Percentiles rank a stretch among this genome's conserved stretches.
phyloP scores from a whole-genome alignment of 441 rosid species.

The Syzygium syzygioides region DNA sequence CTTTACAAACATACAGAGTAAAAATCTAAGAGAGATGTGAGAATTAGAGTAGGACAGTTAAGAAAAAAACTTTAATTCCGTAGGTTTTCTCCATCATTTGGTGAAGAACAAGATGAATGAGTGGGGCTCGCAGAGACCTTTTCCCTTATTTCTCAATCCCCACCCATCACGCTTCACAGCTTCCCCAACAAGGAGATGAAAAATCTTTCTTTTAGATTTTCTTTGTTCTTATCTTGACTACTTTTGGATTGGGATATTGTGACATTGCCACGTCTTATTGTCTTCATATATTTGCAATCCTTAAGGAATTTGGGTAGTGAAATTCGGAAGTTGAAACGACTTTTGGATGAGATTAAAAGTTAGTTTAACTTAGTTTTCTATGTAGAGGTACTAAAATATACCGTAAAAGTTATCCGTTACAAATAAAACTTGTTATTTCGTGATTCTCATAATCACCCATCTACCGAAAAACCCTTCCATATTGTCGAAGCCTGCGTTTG shows the following conservation, averaged over 20 bases:
- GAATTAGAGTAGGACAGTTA: too few relatives aligned
- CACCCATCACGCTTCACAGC: too few relatives aligned
- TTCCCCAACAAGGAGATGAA: background rate
- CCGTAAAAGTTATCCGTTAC: background rate
- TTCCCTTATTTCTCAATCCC: background rate
- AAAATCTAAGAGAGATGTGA: too few relatives aligned
- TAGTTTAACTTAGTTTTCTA: background rate
- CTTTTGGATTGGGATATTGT: background rate
- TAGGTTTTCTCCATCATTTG: background rate
- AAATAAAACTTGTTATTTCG: too few relatives aligned
- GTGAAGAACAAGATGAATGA: background rate
- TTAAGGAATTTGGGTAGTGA: background rate
- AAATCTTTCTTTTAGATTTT: background rate
- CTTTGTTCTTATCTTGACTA: background rate
- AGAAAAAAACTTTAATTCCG: background rate
- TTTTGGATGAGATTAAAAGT: background rate
- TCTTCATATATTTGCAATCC: background rate
- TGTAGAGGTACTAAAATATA: background rate
- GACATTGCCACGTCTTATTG: background rate
- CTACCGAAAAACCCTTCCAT: background rate
- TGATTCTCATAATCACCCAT: background rate
- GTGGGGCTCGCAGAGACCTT: background rate
- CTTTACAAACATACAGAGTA: too few relatives aligned
- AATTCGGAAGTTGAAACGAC: background rate
- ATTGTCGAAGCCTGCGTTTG: rapidly evolving